Conservation (phyloP, 805 yeast species). For the Candida chilensis region DNA sequence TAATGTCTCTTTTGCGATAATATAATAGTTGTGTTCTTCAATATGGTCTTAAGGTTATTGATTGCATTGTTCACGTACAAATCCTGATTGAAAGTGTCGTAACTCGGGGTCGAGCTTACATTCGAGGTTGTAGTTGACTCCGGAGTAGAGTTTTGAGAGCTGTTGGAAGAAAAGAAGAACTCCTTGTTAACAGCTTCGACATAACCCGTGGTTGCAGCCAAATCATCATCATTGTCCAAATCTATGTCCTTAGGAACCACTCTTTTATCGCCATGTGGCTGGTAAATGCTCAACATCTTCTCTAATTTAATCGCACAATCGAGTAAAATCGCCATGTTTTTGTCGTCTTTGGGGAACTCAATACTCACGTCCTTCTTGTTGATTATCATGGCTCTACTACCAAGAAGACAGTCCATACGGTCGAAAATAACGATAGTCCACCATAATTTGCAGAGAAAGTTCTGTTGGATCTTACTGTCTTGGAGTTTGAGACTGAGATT, state of each 20-base stretch:
- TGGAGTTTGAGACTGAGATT: conserved; percentile 27
- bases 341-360: conserved; percentile 12
- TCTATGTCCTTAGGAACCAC: conserved; percentile 13
- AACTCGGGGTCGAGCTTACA: not conserved
- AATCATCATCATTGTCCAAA: conserved; percentile 8
- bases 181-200: too few relatives aligned
- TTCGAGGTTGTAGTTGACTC: too few relatives aligned
- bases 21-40: conserved; percentile 5
- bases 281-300: conserved; percentile 23
- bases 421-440: conserved; percentile 30
- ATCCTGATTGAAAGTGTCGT: not conserved
- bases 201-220: too few relatives aligned
- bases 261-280: conserved; percentile 17
- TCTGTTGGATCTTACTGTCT: conserved; percentile 11
- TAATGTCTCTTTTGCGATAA: conserved; percentile 6
- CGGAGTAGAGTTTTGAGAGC: too few relatives aligned
- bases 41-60: conserved; percentile 4
- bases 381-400: conserved; percentile 25
- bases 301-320: conserved; percentile 19
- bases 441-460: conserved; percentile 13
- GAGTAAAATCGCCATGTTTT: conserved; percentile 16
- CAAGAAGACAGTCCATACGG: conserved; percentile 24
- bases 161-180: too few relatives aligned
- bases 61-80: conserved; percentile 3
- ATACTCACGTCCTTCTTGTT: conserved; percentile 27